Percentiles rank a stretch among this genome's conserved stretches.
These are phyloP conservation scores for Penicillium sp. DNA, from an alignment of 2,329 filamentous ascomycete genomes.

Conservation along the genomic window DNA sequence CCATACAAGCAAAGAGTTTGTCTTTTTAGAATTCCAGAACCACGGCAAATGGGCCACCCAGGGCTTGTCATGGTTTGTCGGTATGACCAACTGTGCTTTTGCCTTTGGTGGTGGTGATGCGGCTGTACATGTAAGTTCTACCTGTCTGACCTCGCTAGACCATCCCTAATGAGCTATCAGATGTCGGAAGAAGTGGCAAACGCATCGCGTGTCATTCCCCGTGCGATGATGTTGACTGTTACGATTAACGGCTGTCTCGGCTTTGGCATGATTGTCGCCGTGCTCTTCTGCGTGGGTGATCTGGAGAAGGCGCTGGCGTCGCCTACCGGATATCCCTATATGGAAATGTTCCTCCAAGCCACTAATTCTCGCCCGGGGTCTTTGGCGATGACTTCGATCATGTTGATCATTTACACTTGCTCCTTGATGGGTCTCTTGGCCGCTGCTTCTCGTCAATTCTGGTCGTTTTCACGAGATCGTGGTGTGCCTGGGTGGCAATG, in stretches of 20 bases:
- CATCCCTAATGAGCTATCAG: constrained; percentile 10
- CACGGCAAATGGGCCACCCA: constrained; percentile 42
- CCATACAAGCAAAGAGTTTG: constrained; percentile 36
- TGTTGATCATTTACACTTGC: constrained; percentile 27
- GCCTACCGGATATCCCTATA: constrained; percentile 33
- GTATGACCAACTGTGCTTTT: constrained; percentile 33
- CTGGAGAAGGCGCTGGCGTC: constrained; percentile 24
- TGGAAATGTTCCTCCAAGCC: constrained; percentile 30
- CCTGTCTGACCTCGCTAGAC: background rate
- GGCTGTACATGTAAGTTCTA: constrained; percentile 32
- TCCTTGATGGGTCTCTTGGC: constrained; percentile 33
- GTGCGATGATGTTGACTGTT: constrained; percentile 34
- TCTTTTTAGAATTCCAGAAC: constrained; percentile 48
- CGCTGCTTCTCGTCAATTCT: constrained; percentile 43
- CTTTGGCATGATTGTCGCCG: constrained; percentile 35
- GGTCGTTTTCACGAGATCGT: constrained; percentile 26
- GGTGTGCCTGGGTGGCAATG: constrained; percentile 26
- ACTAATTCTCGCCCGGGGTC: constrained; percentile 26
- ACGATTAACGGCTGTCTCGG: constrained; percentile 35
- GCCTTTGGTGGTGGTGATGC: constrained; percentile 37
- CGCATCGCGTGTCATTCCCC: constrained; percentile 33
- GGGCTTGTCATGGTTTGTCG: constrained; percentile 38
- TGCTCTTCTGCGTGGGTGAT: constrained; percentile 37
- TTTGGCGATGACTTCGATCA: constrained; percentile 12
- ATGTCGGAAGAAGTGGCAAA: constrained; percentile 40